Evolutionary conservation across 1,284 basidiomycete species (phyloP).

Genomic region (Papiliotrema fonsecae): DNA sequence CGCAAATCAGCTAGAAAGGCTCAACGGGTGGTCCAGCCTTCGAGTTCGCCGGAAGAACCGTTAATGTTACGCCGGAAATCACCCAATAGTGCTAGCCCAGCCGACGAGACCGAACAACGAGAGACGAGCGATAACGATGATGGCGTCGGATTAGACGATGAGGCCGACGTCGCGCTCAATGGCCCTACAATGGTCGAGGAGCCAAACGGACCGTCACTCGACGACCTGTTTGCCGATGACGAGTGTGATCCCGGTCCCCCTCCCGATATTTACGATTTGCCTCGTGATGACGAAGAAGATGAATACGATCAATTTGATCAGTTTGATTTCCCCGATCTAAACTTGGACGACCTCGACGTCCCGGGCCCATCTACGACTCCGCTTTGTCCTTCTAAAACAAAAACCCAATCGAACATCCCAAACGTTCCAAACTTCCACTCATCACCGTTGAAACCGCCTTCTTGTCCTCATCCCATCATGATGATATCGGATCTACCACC

Average conservation of each 20-base stretch:
- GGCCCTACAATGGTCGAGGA: too few relatives aligned
- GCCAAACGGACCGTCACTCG: background rate
- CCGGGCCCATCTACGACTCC: background rate
- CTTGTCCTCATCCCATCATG: constrained; percentile 1
- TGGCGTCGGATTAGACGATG: too few relatives aligned
- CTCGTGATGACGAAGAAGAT: background rate
- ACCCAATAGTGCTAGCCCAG: too few relatives aligned
- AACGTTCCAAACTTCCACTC: background rate
- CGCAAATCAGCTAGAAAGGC: too few relatives aligned
- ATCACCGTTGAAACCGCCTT: background rate
- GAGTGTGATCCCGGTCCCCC: background rate
- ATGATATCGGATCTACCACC: constrained; percentile 19
- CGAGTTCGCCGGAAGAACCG: too few relatives aligned
- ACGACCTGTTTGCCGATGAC: background rate
- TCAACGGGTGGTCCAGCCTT: too few relatives aligned
- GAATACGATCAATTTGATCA: background rate
- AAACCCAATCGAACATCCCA: too few relatives aligned
- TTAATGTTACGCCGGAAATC: too few relatives aligned
- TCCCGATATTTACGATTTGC: background rate
- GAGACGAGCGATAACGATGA: too few relatives aligned
- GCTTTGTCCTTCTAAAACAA: too few relatives aligned
- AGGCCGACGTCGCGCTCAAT: too few relatives aligned
- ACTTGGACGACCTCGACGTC: background rate
- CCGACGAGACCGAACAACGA: too few relatives aligned
- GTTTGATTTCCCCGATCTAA: background rate